Conservation (phyloP, 164 flowering plant genomes). For the Liriodendron chinense region DNA sequence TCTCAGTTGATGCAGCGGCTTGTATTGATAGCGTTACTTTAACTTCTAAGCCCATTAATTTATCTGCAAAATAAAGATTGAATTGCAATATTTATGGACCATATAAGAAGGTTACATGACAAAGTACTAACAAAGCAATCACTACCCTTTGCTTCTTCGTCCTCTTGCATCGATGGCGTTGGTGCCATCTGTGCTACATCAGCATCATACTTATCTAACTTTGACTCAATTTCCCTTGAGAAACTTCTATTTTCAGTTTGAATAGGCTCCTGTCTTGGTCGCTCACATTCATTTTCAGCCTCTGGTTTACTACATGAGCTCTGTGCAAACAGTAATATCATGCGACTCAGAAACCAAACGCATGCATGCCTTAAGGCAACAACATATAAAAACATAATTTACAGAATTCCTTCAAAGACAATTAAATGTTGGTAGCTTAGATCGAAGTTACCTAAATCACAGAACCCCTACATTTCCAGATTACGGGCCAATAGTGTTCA, state of each 20-base stretch:
- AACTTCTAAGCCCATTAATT: conserved; percentile 12
- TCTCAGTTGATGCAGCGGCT: conserved; percentile 15
- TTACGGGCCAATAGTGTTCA: too few species aligned
- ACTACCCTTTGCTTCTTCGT: conserved; percentile 17
- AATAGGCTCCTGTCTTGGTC: conserved; percentile 25
- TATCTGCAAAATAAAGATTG: conserved; percentile 19
- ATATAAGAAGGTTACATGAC: background rate
- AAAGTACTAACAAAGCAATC: conserved; percentile 9
- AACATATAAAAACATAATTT: too few species aligned
- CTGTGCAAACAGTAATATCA: conserved; percentile 26
- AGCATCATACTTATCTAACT: conserved; percentile 8
- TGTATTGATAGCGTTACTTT: conserved; percentile 17
- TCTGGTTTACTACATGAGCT: conserved; percentile 34
- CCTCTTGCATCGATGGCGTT: conserved; percentile 12
- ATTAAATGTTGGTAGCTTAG: too few species aligned
- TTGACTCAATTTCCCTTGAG: conserved; percentile 9
- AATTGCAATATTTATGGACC: background rate
- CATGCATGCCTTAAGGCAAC: too few species aligned
- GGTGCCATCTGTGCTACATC: conserved; percentile 4
- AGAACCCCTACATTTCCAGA: too few species aligned
- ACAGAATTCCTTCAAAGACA: too few species aligned
- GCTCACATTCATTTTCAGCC: conserved; percentile 30
- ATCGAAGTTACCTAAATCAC: too few species aligned
- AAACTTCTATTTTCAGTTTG: conserved; percentile 15
- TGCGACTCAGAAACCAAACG: too few species aligned